These are phyloP conservation scores for Tremella fuciformis DNA, from an alignment of 768 basidiomycete species.

Conservation along the genomic window DNA sequence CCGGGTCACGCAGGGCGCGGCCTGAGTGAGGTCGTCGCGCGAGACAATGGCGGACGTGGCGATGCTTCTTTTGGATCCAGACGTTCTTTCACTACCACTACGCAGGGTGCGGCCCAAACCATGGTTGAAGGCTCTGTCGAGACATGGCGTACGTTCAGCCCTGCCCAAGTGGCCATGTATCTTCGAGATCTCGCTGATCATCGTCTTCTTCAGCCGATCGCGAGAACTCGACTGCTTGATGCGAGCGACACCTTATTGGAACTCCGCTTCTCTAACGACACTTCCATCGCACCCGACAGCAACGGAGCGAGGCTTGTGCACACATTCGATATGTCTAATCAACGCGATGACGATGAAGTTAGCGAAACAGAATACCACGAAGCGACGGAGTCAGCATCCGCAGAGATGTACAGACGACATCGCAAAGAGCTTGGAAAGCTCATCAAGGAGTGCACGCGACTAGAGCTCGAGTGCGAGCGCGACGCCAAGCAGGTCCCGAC, in stretches of 20 bases:
- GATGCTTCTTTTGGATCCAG: neutral
- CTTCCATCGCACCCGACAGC: no score
- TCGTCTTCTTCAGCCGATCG: neutral
- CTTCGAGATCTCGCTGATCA: slow-evolving; percentile 24
- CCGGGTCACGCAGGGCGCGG: slow-evolving; percentile 9
- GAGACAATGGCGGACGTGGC: neutral
- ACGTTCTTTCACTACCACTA: neutral
- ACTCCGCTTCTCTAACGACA: no score
- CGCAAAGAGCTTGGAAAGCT: no score
- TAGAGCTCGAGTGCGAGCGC: no score
- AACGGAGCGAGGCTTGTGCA: no score
- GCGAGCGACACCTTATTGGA: neutral
- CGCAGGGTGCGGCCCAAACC: neutral
- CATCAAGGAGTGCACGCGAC: no score
- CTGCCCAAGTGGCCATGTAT: slow-evolving; percentile 20
- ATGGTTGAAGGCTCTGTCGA: slow-evolving; percentile 2
- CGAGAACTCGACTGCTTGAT: neutral
- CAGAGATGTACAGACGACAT: no score
- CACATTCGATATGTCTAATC: no score
- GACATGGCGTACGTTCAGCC: slow-evolving; percentile 33
- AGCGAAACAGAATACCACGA: no score
- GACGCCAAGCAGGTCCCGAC: no score
- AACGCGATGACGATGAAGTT: no score
- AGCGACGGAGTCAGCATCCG: no score
- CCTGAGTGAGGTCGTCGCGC: neutral